Percentiles rank a stretch among this genome's conserved stretches.
Evolutionary conservation across 192 early-diverging fungal species (phyloP).

Genomic region (Coemansia sp.): DNA sequence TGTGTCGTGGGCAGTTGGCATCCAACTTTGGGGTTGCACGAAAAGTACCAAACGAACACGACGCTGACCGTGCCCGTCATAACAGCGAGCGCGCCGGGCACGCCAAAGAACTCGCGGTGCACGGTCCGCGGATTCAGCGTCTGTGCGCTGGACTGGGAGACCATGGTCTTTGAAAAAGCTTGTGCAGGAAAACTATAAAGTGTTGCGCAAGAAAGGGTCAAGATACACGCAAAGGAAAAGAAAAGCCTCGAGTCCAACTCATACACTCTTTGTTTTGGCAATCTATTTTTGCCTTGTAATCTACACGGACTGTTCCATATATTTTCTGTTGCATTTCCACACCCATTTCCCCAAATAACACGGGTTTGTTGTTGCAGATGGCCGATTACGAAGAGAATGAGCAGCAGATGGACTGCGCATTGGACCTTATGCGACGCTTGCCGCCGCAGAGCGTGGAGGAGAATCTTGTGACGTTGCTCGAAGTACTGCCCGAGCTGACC

Average conservation of each 20-base stretch:
- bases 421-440: slow-evolving; percentile 97
- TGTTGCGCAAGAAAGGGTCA: not conserved
- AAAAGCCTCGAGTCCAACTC: too few species aligned
- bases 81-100: slow-evolving; percentile 59
- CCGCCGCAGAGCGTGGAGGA: slow-evolving; percentile 88
- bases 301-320: not conserved
- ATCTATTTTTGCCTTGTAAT: too few species aligned
- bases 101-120: slow-evolving; percentile 80
- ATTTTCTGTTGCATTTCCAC: not conserved
- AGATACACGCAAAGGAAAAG: not conserved
- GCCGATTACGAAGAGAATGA: slow-evolving; percentile 49
- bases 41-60: slow-evolving; percentile 50
- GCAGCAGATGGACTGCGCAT: slow-evolving; percentile 80
- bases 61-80: slow-evolving; percentile 46
- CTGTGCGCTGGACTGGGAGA: slow-evolving; percentile 2
- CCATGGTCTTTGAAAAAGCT: not conserved
- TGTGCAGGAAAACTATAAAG: not conserved
- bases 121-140: slow-evolving; percentile 63
- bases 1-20: slow-evolving; percentile 52
- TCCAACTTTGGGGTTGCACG: slow-evolving; percentile 47
- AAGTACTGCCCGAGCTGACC: slow-evolving; percentile 77
- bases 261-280: too few species aligned
- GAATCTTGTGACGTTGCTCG: slow-evolving; percentile 79
- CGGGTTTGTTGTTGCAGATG: slow-evolving; percentile 10
- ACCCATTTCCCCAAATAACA: not conserved